Evolutionary conservation across 495 filamentous ascomycete species (phyloP).

Genomic region (Podospora pseudoanserina): DNA sequence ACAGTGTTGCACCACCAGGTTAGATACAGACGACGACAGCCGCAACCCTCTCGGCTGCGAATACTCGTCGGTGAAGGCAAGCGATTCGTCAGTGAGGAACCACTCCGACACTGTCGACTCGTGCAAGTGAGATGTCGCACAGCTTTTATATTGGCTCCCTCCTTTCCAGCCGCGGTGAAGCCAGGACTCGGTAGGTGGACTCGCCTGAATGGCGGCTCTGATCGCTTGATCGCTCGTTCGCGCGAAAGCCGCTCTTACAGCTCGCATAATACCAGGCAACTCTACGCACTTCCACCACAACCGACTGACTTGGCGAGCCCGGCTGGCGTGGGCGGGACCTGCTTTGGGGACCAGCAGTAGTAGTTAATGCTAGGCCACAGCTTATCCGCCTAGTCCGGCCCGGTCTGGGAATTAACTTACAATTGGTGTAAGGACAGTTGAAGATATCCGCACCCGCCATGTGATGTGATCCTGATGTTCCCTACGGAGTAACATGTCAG

Average conservation of each 20-base stretch:
- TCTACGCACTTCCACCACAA: neutral
- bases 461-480: neutral
- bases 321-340: neutral
- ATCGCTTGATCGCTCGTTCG: conserved; percentile 1
- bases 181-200: neutral
- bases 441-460: neutral
- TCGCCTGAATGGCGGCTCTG: conserved; percentile 2
- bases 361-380: neutral
- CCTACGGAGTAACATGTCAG: neutral
- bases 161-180: neutral
- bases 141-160: conserved; percentile 2
- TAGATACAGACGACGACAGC: neutral
- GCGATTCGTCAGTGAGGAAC: neutral
- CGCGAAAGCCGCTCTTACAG: neutral
- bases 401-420: neutral
- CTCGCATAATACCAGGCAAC: neutral
- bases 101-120: neutral
- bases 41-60: neutral
- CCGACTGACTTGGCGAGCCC: neutral
- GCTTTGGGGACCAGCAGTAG: neutral
- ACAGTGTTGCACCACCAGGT: neutral
- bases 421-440: neutral
- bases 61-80: neutral
- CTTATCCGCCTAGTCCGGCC: neutral
- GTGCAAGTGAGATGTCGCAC: neutral